Base-by-base conservation (phyloP, 768 basidiomycete species). In the Tephrocybe sp. region DNA sequence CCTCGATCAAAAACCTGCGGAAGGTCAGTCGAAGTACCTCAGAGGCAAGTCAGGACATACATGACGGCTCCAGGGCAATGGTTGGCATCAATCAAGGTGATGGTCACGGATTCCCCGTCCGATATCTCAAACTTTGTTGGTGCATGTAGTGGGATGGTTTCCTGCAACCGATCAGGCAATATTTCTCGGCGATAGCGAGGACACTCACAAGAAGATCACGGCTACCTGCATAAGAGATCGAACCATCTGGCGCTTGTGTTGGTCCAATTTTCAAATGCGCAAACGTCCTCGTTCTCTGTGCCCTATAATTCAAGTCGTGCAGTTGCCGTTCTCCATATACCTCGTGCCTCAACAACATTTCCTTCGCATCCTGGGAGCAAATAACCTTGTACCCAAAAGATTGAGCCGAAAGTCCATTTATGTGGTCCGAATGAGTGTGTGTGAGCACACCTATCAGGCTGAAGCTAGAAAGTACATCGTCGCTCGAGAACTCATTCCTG, bases 41-140 rank as follows among this genome's bases (percentile, higher is more conserved):
- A 44, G 18, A 37, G 21, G n/a, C 10, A 36, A 20, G 8, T 17
- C 17, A 24, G 14, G 3, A 69, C 84, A 23, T 61, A 93, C 94
- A 98, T 96, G 36, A 93, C 86, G 0, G 93, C 87, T 0, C 95
- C 95, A 10, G 93, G 95, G 64, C 94, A 97, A 65, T 98, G 95
- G 62, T 97, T 97, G 0, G 95, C 95, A 61, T 95, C 90, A 7
- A 97, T 67, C 9, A 89, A 75, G 0, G 93, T 95, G 50, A 97
- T 76, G 0, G 76, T 84, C 9, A 96, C 86, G 3, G 63, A 66
- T 58, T 85, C 80, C 7, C 71, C 70, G 20, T 77, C 69, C 3
- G 75, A 78, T 15, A 95, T 65, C 30, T 84, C 80, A 25, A 86
- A 73, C 26, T 63, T 51, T 0, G 82, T 87, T 0, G 93, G 90